Percentiles rank a stretch among this genome's conserved stretches.
Conservation (phyloP, 768 basidiomycete species). For the Multifurca ochricompacta region DNA sequence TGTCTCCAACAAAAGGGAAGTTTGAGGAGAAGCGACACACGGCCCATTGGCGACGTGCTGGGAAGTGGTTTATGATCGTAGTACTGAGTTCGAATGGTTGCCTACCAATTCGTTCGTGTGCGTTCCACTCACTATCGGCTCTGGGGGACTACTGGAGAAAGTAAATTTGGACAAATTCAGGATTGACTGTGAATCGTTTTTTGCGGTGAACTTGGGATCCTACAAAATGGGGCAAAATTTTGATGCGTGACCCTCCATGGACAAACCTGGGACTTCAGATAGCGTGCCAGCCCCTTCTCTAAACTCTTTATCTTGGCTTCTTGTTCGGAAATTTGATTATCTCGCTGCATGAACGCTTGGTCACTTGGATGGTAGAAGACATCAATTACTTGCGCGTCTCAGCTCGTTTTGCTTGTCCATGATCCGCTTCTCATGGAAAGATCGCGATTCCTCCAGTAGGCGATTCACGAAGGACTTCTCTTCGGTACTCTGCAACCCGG, state of each 20-base stretch:
- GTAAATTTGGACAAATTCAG: slow-evolving; percentile 27
- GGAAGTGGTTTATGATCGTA: neutral
- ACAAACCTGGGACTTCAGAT: slow-evolving; percentile 25
- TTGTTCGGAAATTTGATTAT: slow-evolving; percentile 28
- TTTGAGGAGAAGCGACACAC: neutral
- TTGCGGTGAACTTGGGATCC: slow-evolving; percentile 16
- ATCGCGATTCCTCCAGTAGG: slow-evolving; percentile 27
- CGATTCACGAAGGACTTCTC: slow-evolving; percentile 29
- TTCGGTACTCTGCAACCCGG: slow-evolving; percentile 24
- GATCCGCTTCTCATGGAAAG: slow-evolving; percentile 30
- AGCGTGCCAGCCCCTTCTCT: slow-evolving; percentile 27
- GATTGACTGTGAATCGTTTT: slow-evolving; percentile 24
- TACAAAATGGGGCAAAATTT: neutral
- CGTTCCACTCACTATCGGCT: slow-evolving; percentile 10
- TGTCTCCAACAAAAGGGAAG: neutral
- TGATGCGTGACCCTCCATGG: neutral
- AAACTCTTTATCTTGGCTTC: slow-evolving; percentile 26
- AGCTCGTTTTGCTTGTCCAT: slow-evolving; percentile 31
- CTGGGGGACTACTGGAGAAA: slow-evolving; percentile 26
- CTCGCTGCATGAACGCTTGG: slow-evolving; percentile 23
- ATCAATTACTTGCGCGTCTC: slow-evolving; percentile 24
- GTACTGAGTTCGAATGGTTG: neutral
- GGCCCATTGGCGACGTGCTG: neutral
- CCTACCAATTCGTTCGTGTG: slow-evolving; percentile 25
- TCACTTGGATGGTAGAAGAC: neutral